phyloP scores from a whole-genome alignment of 441 rosid genomes.

The Aleurites moluccanus region DNA sequence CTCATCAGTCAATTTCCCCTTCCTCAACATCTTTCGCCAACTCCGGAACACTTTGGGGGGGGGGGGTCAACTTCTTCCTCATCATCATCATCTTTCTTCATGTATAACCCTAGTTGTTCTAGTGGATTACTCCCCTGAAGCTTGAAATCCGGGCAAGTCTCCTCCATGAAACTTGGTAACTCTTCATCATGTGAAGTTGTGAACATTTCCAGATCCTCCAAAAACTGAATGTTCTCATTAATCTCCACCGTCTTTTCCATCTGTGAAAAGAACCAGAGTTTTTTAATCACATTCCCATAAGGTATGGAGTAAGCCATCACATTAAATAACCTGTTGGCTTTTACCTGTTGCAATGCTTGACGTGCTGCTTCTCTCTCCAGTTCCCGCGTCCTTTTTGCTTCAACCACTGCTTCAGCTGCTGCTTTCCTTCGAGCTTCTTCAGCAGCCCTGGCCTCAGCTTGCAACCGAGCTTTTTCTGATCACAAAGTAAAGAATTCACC shows the following conservation, averaged over 20 bases:
- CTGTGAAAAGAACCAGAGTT: slow-evolving; percentile 38
- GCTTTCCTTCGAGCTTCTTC: slow-evolving; percentile 76
- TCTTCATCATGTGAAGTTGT: slow-evolving; percentile 46
- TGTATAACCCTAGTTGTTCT: slow-evolving; percentile 78
- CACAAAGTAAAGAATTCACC: slow-evolving; percentile 9
- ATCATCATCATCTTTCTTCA: slow-evolving; percentile 79
- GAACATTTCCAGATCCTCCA: slow-evolving; percentile 88
- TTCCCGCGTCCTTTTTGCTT: slow-evolving; percentile 74
- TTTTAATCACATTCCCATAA: slow-evolving; percentile 1
- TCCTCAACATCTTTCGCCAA: slow-evolving; percentile 54
- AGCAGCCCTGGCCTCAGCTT: slow-evolving; percentile 87
- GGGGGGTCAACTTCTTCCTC: slow-evolving; percentile 58
- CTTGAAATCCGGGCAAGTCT: slow-evolving; percentile 58
- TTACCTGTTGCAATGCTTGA: slow-evolving; percentile 74
- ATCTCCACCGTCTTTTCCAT: slow-evolving; percentile 93
- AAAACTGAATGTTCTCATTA: slow-evolving; percentile 65
- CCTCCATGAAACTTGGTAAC: slow-evolving; percentile 52
- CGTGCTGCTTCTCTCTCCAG: slow-evolving; percentile 92
- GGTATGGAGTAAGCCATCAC: neutral
- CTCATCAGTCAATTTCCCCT: slow-evolving; percentile 48
- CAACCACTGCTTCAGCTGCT: slow-evolving; percentile 77
- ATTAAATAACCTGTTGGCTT: neutral
- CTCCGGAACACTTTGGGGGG: slow-evolving; percentile 32
- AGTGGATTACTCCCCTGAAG: slow-evolving; percentile 71
- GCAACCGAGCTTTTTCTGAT: slow-evolving; percentile 74